Conservation (phyloP, 2,329 filamentous ascomycete genomes). For the Trichothecium roseum region DNA sequence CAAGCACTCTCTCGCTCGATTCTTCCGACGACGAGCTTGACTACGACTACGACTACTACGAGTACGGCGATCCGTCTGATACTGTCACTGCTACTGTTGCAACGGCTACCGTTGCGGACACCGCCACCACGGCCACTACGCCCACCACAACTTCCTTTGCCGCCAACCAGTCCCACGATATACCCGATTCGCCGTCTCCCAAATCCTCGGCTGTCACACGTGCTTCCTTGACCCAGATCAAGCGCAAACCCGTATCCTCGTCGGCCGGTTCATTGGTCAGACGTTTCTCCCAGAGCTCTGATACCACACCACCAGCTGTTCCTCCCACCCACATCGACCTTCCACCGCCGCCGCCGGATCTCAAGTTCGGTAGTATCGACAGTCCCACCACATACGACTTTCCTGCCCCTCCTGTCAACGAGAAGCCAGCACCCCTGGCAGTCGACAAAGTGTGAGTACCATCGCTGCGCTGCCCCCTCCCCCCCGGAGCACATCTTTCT, state of each 20-base stretch:
- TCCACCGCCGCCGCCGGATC: constrained; percentile 32
- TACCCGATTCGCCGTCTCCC: constrained; percentile 3
- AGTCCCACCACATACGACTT: constrained; percentile 55
- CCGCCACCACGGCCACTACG: background rate
- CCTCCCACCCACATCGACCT: constrained; percentile 26
- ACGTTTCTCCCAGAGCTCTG: constrained; percentile 14
- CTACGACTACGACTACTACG: background rate
- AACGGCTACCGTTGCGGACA: constrained; percentile 2
- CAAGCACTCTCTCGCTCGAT: no score
- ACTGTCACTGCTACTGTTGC: constrained; percentile 1
- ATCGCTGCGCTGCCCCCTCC: no score
- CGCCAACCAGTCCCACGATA: constrained; percentile 1
- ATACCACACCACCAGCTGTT: constrained; percentile 4
- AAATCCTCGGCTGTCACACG: constrained; percentile 6
- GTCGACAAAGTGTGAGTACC: constrained; percentile 6
- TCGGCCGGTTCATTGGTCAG: constrained; percentile 41
- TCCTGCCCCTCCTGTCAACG: constrained; percentile 16
- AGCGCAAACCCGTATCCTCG: constrained; percentile 50
- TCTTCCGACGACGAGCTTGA: no score
- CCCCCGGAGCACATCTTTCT: no score
- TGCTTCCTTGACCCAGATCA: constrained; percentile 28
- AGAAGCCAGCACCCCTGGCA: constrained; percentile 1
- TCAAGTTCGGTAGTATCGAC: constrained; percentile 45
- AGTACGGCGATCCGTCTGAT: background rate
- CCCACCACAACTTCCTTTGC: constrained; percentile 1